phyloP scores from a whole-genome alignment of 1,284 basidiomycete species.

The Ustilago trichophora region DNA sequence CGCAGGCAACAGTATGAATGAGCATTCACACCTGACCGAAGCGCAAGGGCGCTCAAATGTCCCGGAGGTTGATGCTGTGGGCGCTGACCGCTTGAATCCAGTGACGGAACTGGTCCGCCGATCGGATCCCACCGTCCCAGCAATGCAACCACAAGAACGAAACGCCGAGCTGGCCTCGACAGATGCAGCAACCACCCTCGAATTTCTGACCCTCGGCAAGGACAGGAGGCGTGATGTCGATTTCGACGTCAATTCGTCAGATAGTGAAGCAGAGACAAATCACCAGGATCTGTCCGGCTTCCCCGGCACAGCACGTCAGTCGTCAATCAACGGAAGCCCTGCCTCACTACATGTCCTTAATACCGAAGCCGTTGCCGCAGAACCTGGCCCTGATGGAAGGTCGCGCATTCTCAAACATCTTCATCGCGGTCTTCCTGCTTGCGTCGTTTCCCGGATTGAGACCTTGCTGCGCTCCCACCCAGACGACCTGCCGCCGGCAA shows the following conservation, averaged over 20 bases:
- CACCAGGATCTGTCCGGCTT: background rate
- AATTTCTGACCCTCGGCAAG: constrained; percentile 41
- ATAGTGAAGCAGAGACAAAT: constrained; percentile 20
- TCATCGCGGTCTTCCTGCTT: constrained; percentile 22
- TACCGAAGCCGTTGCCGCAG: background rate
- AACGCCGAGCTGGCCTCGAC: constrained; percentile 41
- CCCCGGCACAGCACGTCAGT: background rate
- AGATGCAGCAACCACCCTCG: constrained; percentile 41
- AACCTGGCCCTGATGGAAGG: constrained; percentile 4
- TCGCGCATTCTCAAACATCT: constrained; percentile 42
- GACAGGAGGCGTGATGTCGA: constrained; percentile 35
- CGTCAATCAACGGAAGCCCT: background rate
- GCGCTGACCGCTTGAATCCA: background rate
- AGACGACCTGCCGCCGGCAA: constrained; percentile 35
- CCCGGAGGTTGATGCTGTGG: background rate
- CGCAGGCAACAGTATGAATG: background rate
- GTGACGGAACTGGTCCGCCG: background rate
- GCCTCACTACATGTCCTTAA: constrained; percentile 1
- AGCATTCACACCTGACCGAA: too few relatives aligned
- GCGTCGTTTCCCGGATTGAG: constrained; percentile 25
- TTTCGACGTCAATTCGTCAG: constrained; percentile 27
- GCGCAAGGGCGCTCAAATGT: too few relatives aligned
- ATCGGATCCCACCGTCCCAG: background rate
- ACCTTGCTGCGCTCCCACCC: constrained; percentile 15
- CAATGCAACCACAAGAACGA: constrained; percentile 8